Evolutionary conservation across 2,329 filamentous ascomycete genomes (phyloP).

Genomic region (Septoria linicola): DNA sequence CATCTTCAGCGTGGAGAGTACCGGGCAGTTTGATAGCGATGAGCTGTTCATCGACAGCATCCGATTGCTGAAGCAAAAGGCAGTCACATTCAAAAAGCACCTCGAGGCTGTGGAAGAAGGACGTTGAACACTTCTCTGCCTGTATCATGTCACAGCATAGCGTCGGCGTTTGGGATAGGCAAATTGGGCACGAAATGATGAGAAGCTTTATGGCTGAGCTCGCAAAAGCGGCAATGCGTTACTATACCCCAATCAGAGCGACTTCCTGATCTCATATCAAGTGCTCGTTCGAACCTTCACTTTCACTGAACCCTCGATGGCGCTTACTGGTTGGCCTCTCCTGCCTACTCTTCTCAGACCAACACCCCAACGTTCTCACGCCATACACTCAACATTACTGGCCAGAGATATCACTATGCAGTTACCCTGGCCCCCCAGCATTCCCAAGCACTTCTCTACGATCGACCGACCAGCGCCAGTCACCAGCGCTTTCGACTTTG

Average conservation of each 20-base stretch:
- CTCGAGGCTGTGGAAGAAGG: constrained; percentile 50
- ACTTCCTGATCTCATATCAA: constrained; percentile 8
- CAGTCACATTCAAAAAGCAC: constrained; percentile 68
- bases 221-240: not conserved
- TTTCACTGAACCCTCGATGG: not conserved
- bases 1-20: constrained; percentile 93
- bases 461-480: too few species aligned
- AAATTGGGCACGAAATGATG: not conserved
- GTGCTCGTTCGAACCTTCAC: not conserved
- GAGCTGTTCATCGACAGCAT: constrained; percentile 89
- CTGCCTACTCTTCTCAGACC: not conserved
- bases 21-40: constrained; percentile 92
- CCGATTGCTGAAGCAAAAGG: constrained; percentile 82
- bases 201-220: not conserved
- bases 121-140: constrained; percentile 10
- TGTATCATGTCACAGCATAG: constrained; percentile 14
- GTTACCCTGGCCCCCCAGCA: too few species aligned
- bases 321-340: not conserved
- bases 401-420: too few species aligned
- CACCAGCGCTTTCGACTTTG: too few species aligned
- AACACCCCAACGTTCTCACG: too few species aligned
- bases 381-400: too few species aligned
- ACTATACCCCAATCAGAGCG: constrained; percentile 2
- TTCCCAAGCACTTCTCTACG: too few species aligned
- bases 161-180: constrained; percentile 12